Evolutionary conservation across 495 filamentous ascomycete species (phyloP), one percentile per base, ranked within the genome.

Genomic region (Talaromyces borbonicus): DNA sequence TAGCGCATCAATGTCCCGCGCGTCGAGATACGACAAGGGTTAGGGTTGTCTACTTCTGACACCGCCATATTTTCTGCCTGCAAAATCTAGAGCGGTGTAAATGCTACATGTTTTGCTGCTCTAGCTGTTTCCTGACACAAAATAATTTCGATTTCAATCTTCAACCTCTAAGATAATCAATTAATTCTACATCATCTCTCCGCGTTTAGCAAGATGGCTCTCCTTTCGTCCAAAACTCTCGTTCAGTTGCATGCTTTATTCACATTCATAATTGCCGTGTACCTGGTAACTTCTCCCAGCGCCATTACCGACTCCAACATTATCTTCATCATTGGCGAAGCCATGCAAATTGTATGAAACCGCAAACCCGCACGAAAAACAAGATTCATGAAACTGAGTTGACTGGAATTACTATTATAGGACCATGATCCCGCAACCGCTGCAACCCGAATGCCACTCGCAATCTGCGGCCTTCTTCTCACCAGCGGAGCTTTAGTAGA

Each of bases 271-370:
- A 73, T 90, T 20, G 83, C 78, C 56, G 88, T 81, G 63, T 87
- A 89, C 73, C 82, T 94, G 67, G 73, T 88, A 57, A 81, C 75
- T 42, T 77, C 72, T 20, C 88, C 89, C 3, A 57, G 62, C 29
- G 64, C 71, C 47, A 73, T 95, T 50, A 77, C 81, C 33, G 81
- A 92, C 56, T 87, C 88, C 45, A 81, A 85, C 33, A 53, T 94
- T 8, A 85, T 94, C 42, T 90, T 79, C 54, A 76, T 95, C 32
- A 65, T 94, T 11, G 88, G 88, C 33, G 87, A 92, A 59, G 73
- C 86, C 33, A 80, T 92, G 77, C 74, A 78, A 49, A 73, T 93
- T 49, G 84, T 86, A 77, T 25, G 68, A 11, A 15, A 12, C 23
- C 42, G n/a, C 12, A 1, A 18, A 9, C 18, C 35, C 35, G 5